Evolutionary conservation across 2,329 filamentous ascomycete species (phyloP).

Genomic region (Diaporthe amygdali): DNA sequence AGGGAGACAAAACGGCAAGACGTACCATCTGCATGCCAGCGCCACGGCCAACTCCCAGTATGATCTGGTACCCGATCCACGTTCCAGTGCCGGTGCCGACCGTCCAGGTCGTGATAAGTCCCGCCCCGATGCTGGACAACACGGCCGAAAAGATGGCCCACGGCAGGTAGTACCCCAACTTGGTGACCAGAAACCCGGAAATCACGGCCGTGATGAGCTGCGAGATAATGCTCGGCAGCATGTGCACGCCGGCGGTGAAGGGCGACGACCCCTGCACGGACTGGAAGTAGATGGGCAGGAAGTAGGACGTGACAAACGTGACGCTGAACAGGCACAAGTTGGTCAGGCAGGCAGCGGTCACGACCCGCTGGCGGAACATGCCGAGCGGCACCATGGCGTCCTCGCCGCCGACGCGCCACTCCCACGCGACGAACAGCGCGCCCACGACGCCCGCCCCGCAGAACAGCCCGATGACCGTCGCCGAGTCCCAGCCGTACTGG

Average conservation of each 20-base stretch:
- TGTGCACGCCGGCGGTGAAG: constrained; percentile 8
- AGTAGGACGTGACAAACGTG: constrained; percentile 33
- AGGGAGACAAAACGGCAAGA: not conserved
- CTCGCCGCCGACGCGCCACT: constrained; percentile 32
- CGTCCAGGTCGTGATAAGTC: constrained; percentile 26
- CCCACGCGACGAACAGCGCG: constrained; percentile 33
- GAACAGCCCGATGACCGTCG: constrained; percentile 38
- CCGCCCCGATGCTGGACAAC: constrained; percentile 21
- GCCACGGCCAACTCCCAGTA: constrained; percentile 26
- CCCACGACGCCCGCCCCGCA: constrained; percentile 29
- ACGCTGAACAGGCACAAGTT: constrained; percentile 28
- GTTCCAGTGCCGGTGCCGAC: constrained; percentile 17
- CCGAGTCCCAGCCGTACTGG: constrained; percentile 34
- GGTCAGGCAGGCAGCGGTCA: constrained; percentile 22
- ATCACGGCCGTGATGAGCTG: constrained; percentile 8
- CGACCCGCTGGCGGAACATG: constrained; percentile 28
- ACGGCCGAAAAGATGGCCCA: constrained; percentile 23
- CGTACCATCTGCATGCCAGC: constrained; percentile 18
- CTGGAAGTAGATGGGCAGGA: constrained; percentile 27
- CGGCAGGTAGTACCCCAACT: constrained; percentile 27
- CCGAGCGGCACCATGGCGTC: constrained; percentile 33
- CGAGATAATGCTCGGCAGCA: constrained; percentile 2
- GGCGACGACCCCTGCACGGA: constrained; percentile 7
- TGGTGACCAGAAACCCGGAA: constrained; percentile 12
- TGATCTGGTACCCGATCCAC: constrained; percentile 28